Evolutionary conservation across 2,329 filamentous ascomycete species (phyloP).

Genomic region (Aureobasidium mangrovei): DNA sequence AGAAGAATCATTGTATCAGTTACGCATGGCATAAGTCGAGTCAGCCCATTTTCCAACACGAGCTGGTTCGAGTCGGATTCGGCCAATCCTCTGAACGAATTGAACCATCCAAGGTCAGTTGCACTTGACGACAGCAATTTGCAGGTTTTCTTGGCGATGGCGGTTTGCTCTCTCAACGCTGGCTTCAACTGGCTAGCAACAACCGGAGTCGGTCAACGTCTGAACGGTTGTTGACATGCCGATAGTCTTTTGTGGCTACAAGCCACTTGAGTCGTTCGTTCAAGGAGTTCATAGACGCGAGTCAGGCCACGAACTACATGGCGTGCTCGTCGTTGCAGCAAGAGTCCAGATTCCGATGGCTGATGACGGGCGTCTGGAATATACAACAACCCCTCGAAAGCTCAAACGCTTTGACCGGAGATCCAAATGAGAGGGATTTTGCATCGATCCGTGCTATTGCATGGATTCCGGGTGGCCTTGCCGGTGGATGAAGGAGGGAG

Average conservation of each 20-base stretch:
- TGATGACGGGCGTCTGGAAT: not conserved
- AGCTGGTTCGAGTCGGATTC: too few relatives aligned
- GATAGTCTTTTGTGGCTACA: not conserved
- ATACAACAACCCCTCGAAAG: too few relatives aligned
- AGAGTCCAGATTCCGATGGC: not conserved
- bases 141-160: not conserved
- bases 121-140: not conserved
- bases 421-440: too few relatives aligned
- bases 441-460: too few relatives aligned
- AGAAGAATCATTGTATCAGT: too few relatives aligned
- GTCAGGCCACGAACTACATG: not conserved
- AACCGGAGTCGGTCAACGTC: not conserved
- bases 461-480: too few relatives aligned
- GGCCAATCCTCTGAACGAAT: too few relatives aligned
- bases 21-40: too few relatives aligned
- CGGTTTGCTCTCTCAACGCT: not conserved
- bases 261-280: not conserved
- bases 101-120: not conserved
- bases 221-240: not conserved
- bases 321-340: not conserved
- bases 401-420: too few relatives aligned
- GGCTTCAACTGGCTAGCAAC: not conserved
- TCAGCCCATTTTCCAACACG: too few relatives aligned
- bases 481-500: too few relatives aligned
- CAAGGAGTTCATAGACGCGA: not conserved